Percentiles rank a stretch among this genome's conserved stretches.
These are phyloP conservation scores for Beauveria medogensis DNA, from an alignment of 2,329 filamentous ascomycete species.

Conservation along the genomic window DNA sequence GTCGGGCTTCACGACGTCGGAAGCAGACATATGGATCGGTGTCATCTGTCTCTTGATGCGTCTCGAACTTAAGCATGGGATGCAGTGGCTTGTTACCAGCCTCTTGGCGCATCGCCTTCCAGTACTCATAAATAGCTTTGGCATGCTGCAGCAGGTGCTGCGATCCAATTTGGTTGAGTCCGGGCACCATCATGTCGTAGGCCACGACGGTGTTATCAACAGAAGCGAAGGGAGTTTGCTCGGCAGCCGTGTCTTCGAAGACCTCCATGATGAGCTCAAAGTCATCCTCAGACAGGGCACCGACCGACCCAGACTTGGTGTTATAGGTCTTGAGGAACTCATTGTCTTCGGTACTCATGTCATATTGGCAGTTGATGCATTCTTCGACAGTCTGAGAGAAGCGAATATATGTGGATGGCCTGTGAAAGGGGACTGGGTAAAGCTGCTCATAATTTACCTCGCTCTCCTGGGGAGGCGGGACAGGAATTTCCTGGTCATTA, in stretches of 20 bases:
- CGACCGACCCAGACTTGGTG: slow-evolving; percentile 55
- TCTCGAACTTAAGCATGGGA: slow-evolving; percentile 84
- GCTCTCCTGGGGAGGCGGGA: slow-evolving; percentile 56
- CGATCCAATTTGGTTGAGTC: slow-evolving; percentile 46
- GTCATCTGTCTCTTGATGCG: slow-evolving; percentile 87
- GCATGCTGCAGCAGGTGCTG: slow-evolving; percentile 49
- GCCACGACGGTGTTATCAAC: slow-evolving; percentile 81
- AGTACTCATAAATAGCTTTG: slow-evolving; percentile 82
- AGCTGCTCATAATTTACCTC: slow-evolving; percentile 79
- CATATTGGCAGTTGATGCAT: slow-evolving; percentile 82
- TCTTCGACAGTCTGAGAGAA: slow-evolving; percentile 98
- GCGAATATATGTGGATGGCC: slow-evolving; percentile 89
- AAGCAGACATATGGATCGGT: slow-evolving; percentile 98
- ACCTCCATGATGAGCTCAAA: slow-evolving; percentile 94
- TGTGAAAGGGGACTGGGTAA: slow-evolving; percentile 70
- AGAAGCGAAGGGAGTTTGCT: slow-evolving; percentile 79
- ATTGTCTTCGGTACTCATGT: slow-evolving; percentile 88
- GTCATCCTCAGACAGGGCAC: slow-evolving; percentile 74
- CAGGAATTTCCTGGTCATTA: slow-evolving; percentile 55
- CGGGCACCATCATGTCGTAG: slow-evolving; percentile 67
- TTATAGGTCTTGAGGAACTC: slow-evolving; percentile 79
- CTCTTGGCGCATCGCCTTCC: slow-evolving; percentile 63
- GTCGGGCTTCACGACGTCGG: slow-evolving; percentile 84
- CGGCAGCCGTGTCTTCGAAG: slow-evolving; percentile 79
- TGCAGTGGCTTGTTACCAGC: slow-evolving; percentile 66